phyloP scores from a whole-genome alignment of 2,329 filamentous ascomycete species.

The Leptographium lundbergii region DNA sequence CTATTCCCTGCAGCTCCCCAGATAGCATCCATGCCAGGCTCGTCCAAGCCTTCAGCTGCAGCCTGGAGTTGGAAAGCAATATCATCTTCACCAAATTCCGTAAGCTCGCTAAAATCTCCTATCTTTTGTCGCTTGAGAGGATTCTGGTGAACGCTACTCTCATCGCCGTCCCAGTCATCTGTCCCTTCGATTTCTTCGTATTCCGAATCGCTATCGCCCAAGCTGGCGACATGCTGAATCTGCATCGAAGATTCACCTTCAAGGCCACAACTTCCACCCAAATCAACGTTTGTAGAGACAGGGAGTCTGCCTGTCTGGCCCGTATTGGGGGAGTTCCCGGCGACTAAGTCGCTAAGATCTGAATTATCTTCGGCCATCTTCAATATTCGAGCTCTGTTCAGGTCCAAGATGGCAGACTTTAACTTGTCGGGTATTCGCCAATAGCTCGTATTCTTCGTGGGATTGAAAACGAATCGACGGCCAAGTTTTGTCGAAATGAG shows the following conservation, averaged over 20 bases:
- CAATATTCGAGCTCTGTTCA: constrained; percentile 61
- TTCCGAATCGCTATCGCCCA: constrained; percentile 24
- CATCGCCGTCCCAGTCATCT: constrained; percentile 45
- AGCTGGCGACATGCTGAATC: constrained; percentile 15
- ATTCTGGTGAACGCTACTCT: constrained; percentile 39
- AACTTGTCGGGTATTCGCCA: constrained; percentile 91
- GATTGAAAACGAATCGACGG: constrained; percentile 82
- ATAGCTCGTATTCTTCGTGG: constrained; percentile 73
- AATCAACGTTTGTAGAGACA: not conserved
- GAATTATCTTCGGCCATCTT: constrained; percentile 32
- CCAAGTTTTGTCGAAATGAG: constrained; percentile 88
- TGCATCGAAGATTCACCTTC: not conserved
- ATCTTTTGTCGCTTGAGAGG: constrained; percentile 35
- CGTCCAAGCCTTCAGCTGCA: constrained; percentile 52
- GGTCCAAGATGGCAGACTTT: constrained; percentile 59
- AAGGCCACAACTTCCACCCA: not conserved
- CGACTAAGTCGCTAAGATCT: constrained; percentile 4
- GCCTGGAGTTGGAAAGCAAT: constrained; percentile 84
- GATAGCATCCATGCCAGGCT: constrained; percentile 25
- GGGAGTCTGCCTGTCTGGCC: not conserved
- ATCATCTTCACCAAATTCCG: constrained; percentile 89
- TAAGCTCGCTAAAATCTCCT: constrained; percentile 30
- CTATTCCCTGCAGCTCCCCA: constrained; percentile 78
- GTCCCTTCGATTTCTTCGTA: constrained; percentile 67
- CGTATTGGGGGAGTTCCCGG: not conserved